Base-by-base conservation (phyloP, 768 basidiomycete species). In the Sarcodon sp. region DNA sequence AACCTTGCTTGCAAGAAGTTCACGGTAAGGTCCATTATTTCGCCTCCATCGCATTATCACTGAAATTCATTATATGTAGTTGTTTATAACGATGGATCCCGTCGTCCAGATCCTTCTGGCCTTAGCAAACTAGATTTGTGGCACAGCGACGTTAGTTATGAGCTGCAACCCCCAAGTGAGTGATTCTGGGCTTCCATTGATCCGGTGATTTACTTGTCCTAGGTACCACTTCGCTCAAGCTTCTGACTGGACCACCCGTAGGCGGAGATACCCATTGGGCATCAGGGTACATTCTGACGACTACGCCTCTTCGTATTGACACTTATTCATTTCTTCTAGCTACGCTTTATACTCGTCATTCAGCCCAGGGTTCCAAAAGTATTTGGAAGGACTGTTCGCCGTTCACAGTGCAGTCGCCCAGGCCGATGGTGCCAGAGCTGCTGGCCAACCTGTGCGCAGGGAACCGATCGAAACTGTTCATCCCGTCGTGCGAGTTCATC, bases 231-330 rank as follows among this genome's bases (percentile, higher is more conserved):
- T 87, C 85, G 7, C 69, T 92, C 34, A 82, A 85, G 57, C 61
- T 89, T 43, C 69, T 87, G 59, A 77, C 80, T 13, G 71, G 73
- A 3, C 87, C 84, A 0, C 78, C 79, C 50, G 66, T 71, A 35
- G 87, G 87, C 15, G 86, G 86, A 16, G 87, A 90, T 56, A 89
- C 85, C 0, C 69, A 87, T 7, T 88, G 83, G 82, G 80, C 75
- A 59, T 87, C 84, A 7, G 85, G 84, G 80, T 79, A 35, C 47
- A 35, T 47, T 34, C 18, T 38, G 21, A 32, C 27, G 10, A 12
- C 41, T 16, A 31, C 15, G 3, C 12, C 32, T 34, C 39, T 39
- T 53, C 50, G 54, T 52, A 21, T 36, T 13, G 13, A 47, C 13
- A 13, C 35, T 48, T 11, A 36, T 31, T 18, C 12, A 8, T 18